phyloP scores from a whole-genome alignment of 1,284 basidiomycete genomes.

The Amylostereum chailletii region DNA sequence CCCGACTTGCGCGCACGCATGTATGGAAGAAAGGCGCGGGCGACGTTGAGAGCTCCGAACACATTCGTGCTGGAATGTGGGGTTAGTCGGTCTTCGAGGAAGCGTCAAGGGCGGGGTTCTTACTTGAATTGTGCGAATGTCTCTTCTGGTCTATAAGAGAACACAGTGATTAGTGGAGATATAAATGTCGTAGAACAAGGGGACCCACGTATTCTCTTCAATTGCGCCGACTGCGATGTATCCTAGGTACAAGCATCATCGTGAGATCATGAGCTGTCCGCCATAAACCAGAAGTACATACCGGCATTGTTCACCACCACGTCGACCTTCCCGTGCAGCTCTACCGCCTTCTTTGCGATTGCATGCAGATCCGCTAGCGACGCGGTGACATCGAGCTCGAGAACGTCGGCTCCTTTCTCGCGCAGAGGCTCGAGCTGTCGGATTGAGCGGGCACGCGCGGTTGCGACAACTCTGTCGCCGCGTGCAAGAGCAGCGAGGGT shows the following conservation, averaged over 20 bases:
- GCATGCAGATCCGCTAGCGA: not conserved
- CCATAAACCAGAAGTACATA: too few species aligned
- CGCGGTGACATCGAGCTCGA: constrained; percentile 10
- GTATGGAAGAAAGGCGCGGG: constrained; percentile 29
- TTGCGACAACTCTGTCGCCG: constrained; percentile 12
- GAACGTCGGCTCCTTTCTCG: constrained; percentile 7
- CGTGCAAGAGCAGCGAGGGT: constrained; percentile 5
- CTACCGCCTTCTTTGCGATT: not conserved
- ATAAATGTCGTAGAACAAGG: not conserved
- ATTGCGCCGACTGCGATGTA: constrained; percentile 12
- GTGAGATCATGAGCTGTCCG: too few species aligned
- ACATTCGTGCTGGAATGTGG: constrained; percentile 21
- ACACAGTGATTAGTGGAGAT: not conserved
- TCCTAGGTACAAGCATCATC: constrained; percentile 1
- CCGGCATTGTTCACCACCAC: not conserved
- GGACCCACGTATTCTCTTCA: constrained; percentile 12
- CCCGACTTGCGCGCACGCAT: constrained; percentile 24
- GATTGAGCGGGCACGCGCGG: constrained; percentile 6
- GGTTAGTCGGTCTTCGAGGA: not conserved
- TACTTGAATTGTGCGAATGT: constrained; percentile 24
- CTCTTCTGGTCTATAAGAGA: constrained; percentile 17
- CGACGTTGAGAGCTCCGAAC: constrained; percentile 29
- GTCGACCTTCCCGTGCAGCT: not conserved
- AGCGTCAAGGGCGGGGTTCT: constrained; percentile 1
- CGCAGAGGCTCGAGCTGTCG: constrained; percentile 3